Percentiles rank a stretch among this genome's conserved stretches.
Evolutionary conservation across 1,139 yeast genomes (phyloP).

Genomic region (Kodamaea sp.): DNA sequence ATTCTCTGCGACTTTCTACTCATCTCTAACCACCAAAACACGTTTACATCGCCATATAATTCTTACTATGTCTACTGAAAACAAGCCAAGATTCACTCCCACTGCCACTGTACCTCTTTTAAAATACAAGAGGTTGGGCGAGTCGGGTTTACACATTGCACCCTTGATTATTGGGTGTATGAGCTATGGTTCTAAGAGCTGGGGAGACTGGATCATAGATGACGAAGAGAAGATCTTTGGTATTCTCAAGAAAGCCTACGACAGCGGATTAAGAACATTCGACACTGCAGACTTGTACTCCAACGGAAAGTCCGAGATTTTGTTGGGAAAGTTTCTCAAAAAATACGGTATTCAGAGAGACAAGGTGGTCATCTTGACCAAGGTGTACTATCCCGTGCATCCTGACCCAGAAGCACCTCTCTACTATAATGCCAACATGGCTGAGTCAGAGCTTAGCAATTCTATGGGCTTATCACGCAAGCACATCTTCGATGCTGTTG

Average conservation of each 20-base stretch:
- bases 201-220: conserved; percentile 51
- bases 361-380: conserved; percentile 48
- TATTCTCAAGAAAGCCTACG: conserved; percentile 51
- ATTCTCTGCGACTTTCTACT: no score
- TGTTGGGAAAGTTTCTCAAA: conserved; percentile 45
- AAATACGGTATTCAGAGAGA: conserved; percentile 44
- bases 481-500: conserved; percentile 20
- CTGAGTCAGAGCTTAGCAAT: conserved; percentile 11
- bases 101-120: no score
- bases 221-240: conserved; percentile 29
- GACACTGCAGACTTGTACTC: conserved; percentile 55
- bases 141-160: conserved; percentile 56
- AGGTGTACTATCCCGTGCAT: conserved; percentile 19
- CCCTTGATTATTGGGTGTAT: conserved; percentile 57
- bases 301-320: conserved; percentile 42
- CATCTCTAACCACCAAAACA: no score
- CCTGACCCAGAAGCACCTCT: conserved; percentile 10
- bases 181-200: conserved; percentile 49
- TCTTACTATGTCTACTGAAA: no score
- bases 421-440: no score
- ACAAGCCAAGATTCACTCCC: no score
- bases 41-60: no score
- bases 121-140: no score
- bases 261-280: conserved; percentile 51
- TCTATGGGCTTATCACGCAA: conserved; percentile 17